Evolutionary conservation across 495 filamentous ascomycete species (phyloP).

Genomic region (Penicillium robsamsonii): DNA sequence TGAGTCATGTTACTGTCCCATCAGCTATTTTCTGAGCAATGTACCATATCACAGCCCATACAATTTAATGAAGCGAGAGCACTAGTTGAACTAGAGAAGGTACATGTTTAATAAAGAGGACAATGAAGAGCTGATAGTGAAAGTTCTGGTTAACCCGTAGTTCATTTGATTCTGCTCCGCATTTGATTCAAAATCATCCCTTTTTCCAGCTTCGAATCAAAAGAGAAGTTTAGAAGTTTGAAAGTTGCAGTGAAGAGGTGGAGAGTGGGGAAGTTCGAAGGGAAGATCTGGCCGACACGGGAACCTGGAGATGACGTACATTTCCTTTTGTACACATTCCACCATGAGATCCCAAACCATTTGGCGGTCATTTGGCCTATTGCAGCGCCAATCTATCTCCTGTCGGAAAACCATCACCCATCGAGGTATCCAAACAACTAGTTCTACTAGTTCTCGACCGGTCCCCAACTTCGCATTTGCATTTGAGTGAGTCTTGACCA

Average conservation of each 20-base stretch:
- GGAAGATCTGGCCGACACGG: not conserved
- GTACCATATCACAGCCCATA: not conserved
- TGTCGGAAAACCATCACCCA: slow-evolving; percentile 18
- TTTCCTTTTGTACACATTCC: slow-evolving; percentile 6
- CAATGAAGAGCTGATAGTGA: not conserved
- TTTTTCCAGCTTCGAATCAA: too few species aligned
- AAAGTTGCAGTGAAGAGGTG: not conserved
- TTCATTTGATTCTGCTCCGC: not conserved
- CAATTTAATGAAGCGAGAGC: not conserved
- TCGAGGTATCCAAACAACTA: slow-evolving; percentile 35
- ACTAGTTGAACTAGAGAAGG: not conserved
- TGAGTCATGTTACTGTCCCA: not conserved
- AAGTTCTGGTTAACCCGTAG: not conserved
- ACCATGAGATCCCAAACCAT: slow-evolving; percentile 27
- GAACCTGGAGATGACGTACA: slow-evolving; percentile 8
- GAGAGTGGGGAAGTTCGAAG: not conserved
- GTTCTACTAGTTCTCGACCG: slow-evolving; percentile 17
- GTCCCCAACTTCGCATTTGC: slow-evolving; percentile 73
- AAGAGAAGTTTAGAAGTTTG: too few species aligned
- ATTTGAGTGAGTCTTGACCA: slow-evolving; percentile 65
- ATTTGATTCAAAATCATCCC: not conserved
- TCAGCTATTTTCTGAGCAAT: not conserved
- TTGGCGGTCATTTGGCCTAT: slow-evolving; percentile 32
- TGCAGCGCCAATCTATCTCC: slow-evolving; percentile 23
- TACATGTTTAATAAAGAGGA: not conserved